Conservation (phyloP, 1,284 basidiomycete genomes). For the Takashimella koratensis region DNA sequence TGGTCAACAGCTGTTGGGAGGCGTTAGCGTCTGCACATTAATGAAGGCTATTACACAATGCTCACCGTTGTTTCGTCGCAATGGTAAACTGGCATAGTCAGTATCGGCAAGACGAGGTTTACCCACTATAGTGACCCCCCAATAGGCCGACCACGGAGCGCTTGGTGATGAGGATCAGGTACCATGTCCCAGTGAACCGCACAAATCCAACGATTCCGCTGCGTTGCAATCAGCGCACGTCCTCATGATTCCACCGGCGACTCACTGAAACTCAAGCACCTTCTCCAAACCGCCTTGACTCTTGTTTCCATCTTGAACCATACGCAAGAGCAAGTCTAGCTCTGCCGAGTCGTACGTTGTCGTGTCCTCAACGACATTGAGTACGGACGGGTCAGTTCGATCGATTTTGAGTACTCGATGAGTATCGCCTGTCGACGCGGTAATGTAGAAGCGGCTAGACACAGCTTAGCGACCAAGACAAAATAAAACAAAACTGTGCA, state of each 20-base stretch:
- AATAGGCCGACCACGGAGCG: constrained; percentile 88
- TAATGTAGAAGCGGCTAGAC: constrained; percentile 70
- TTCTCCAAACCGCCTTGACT: constrained; percentile 80
- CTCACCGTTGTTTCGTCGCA: constrained; percentile 84
- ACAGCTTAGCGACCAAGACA: no score
- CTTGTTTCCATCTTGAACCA: constrained; percentile 92
- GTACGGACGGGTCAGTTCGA: constrained; percentile 68
- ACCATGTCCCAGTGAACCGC: constrained; percentile 85
- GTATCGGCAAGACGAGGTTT: background rate
- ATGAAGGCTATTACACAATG: background rate
- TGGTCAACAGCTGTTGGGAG: constrained; percentile 35
- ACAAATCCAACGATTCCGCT: constrained; percentile 65
- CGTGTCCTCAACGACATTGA: constrained; percentile 77
- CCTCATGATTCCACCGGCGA: background rate
- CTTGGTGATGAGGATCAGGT: constrained; percentile 83
- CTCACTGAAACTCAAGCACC: constrained; percentile 66
- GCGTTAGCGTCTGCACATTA: background rate
- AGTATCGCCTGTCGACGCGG: constrained; percentile 61
- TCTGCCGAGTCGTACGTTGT: constrained; percentile 82
- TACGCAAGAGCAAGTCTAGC: constrained; percentile 83
- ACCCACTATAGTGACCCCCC: constrained; percentile 78
- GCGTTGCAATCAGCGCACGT: background rate
- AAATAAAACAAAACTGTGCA: background rate
- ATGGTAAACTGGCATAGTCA: constrained; percentile 65
- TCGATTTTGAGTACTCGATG: constrained; percentile 91